Evolutionary conservation across 805 yeast species (phyloP), one percentile per base, ranked within the genome.

Genomic region (Candida alai): DNA sequence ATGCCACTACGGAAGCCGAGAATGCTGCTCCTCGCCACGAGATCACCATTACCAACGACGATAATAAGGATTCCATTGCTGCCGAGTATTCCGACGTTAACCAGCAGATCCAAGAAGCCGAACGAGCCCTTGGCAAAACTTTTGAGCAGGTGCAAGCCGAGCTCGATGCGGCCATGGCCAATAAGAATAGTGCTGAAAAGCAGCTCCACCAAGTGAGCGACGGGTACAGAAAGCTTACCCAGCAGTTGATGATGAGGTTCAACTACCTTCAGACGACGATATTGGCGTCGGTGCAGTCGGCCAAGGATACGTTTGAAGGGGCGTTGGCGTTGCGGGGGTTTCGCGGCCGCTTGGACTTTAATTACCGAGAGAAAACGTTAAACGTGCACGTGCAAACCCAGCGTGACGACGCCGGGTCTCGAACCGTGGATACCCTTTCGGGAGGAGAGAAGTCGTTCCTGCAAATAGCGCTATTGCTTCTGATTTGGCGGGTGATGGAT

Each of bases 361-460:
- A 81, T 43, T 74, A 71, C 39, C 64, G 56, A 5, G 61, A 66
- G 7, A 66, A 67, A 34, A 62, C 64, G n/a, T 58, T 84, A 39
- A 65, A 70, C 17, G 69, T 84, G 58, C 58, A 70, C 36, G 85
- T 81, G 2, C 71, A 80, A 18, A 80, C 88, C 0, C 73, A 74
- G 39, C 73, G 67, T 32, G 79, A 74, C 38, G 72, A 69, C 24
- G 70, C 70, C 18, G 13, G 20, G 19, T 66, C 74, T 20, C 68
- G 96, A 45, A 76, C 80, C 24, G 86, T 86, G 3, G 84, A 80
- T 44, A 82, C 96, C 0, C 69, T 90, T 17, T 87, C 96, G 1
- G 99, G 99, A 23, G 99, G 99, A 29, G 98, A 93, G 54, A 89
- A 89, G 53, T 87, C 97, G 1, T 90, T 83, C 56, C 79, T 96